Conservation (phyloP, 306 rosid species). For the Quercus gilva region DNA sequence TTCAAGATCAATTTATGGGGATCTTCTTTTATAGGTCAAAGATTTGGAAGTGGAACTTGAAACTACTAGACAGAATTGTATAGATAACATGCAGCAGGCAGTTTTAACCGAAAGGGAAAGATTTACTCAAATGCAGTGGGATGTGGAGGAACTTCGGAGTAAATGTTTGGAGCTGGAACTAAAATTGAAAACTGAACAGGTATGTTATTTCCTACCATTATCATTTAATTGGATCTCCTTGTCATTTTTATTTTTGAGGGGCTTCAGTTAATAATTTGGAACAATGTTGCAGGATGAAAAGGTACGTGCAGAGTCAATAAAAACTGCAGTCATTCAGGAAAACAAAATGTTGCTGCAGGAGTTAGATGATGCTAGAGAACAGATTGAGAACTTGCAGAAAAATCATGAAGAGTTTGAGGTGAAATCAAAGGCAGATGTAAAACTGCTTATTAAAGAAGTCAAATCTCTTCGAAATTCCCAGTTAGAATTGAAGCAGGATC, state of each 20-base stretch:
- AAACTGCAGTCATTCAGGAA: slow-evolving; percentile 60
- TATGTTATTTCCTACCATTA: slow-evolving; percentile 28
- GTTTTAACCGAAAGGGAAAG: slow-evolving; percentile 70
- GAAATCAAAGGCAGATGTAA: slow-evolving; percentile 82
- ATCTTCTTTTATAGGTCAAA: slow-evolving; percentile 55
- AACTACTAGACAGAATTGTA: slow-evolving; percentile 63
- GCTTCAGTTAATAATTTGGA: slow-evolving; percentile 19
- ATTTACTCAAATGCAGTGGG: slow-evolving; percentile 89
- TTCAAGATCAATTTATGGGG: slow-evolving; percentile 11
- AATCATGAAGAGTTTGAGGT: slow-evolving; percentile 66
- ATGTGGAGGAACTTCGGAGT: slow-evolving; percentile 72
- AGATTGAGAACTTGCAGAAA: slow-evolving; percentile 62
- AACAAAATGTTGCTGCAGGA: slow-evolving; percentile 66
- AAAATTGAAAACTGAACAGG: slow-evolving; percentile 70
- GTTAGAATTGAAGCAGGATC: slow-evolving; percentile 77
- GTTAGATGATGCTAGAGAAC: slow-evolving; percentile 62
- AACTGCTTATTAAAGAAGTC: slow-evolving; percentile 82
- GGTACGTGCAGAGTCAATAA: slow-evolving; percentile 54
- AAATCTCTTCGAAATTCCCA: slow-evolving; percentile 80
- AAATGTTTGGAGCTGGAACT: slow-evolving; percentile 69
- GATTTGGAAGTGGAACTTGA: slow-evolving; percentile 95
- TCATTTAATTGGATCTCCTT: slow-evolving; percentile 12
- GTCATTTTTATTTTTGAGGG: slow-evolving; percentile 21
- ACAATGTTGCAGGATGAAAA: slow-evolving; percentile 68
- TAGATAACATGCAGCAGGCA: slow-evolving; percentile 75